Conservation (phyloP, 805 yeast genomes). For the Candida quercuum region DNA sequence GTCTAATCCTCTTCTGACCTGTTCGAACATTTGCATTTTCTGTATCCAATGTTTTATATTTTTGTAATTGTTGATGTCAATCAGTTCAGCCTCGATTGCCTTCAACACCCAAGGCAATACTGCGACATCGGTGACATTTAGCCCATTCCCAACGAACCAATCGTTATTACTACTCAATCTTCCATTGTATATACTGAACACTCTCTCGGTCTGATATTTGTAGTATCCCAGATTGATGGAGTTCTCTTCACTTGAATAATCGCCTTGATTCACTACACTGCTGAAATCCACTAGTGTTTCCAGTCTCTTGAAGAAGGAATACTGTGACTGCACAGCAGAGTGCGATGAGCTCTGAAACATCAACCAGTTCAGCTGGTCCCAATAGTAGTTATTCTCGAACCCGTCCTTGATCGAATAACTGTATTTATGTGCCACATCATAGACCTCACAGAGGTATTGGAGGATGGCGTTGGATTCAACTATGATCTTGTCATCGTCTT, state of each 20-base stretch:
- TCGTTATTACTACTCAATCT: constrained; percentile 2
- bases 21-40: constrained; percentile 6
- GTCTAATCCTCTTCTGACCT: constrained; percentile 4
- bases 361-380: constrained; percentile 42
- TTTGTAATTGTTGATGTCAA: constrained; percentile 1
- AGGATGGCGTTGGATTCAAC: constrained; percentile 53
- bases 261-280: background rate
- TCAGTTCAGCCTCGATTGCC: background rate
- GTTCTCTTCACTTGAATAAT: too few relatives aligned
- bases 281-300: background rate
- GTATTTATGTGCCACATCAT: constrained; percentile 41
- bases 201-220: too few relatives aligned
- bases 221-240: too few relatives aligned
- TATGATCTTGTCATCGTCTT: constrained; percentile 36
- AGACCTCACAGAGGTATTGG: constrained; percentile 47
- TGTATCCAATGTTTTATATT: constrained; percentile 4
- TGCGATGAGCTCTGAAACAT: constrained; percentile 49
- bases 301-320: constrained; percentile 9
- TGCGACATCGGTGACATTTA: constrained; percentile 6
- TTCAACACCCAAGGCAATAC: constrained; percentile 5
- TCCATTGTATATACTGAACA: too few relatives aligned
- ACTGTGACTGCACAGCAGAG: constrained; percentile 58
- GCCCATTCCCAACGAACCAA: constrained; percentile 6
- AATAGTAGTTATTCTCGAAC: constrained; percentile 36
- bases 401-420: constrained; percentile 21